phyloP scores from a whole-genome alignment of 1,284 basidiomycete genomes.

The Cryptococcus sp. region DNA sequence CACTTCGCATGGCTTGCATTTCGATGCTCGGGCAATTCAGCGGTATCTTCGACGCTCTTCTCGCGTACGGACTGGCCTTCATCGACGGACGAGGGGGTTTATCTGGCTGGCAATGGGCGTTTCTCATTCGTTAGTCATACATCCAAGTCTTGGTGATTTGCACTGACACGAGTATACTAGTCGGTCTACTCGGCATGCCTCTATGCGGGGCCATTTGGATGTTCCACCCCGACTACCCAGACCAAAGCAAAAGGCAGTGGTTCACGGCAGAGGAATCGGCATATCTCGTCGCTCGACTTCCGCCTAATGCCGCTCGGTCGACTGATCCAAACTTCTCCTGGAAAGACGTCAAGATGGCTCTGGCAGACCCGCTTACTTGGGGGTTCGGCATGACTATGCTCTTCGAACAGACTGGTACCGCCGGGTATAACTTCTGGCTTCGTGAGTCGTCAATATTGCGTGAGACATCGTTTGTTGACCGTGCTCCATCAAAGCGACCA shows the following conservation, averaged over 20 bases:
- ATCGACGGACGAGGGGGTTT: too few relatives aligned
- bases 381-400: slow-evolving; percentile 9
- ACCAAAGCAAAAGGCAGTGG: background rate
- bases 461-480: too few relatives aligned
- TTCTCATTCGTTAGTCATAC: too few relatives aligned
- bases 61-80: background rate
- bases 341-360: background rate
- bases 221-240: background rate
- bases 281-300: slow-evolving; percentile 7
- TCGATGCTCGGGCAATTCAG: slow-evolving; percentile 14
- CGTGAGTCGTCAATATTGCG: background rate
- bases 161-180: too few relatives aligned
- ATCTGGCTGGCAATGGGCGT: too few relatives aligned
- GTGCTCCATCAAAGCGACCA: slow-evolving; percentile 1
- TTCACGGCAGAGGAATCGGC: slow-evolving; percentile 5
- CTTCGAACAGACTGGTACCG: slow-evolving; percentile 11
- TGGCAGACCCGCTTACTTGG: slow-evolving; percentile 1
- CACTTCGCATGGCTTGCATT: slow-evolving; percentile 6
- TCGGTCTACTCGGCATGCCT: background rate
- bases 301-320: slow-evolving; percentile 5
- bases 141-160: too few relatives aligned
- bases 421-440: slow-evolving; percentile 29
- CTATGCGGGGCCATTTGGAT: background rate
- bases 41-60: slow-evolving; percentile 14
- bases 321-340: slow-evolving; percentile 10